Conservation (phyloP, 345 rosid species). For the Acer campestre region DNA sequence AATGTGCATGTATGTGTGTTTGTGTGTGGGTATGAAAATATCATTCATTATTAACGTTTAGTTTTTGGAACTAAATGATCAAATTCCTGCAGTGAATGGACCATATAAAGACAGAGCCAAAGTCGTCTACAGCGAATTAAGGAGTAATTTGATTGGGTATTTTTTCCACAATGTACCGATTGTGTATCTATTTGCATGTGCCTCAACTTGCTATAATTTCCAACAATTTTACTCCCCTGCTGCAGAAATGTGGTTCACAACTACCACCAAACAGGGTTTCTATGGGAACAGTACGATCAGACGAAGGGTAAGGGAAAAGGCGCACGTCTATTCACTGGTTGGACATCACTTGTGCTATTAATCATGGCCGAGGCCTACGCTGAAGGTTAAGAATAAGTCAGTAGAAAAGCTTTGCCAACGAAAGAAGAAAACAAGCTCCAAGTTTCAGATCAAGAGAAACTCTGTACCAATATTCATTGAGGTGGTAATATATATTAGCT, state of each 20-base stretch:
- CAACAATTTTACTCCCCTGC: constrained; percentile 13
- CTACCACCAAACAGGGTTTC: constrained; percentile 71
- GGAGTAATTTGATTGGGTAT: constrained; percentile 77
- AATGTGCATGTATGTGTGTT: not conserved
- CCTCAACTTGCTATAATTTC: not conserved
- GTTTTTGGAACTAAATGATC: not conserved
- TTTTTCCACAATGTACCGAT: not conserved
- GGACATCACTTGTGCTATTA: constrained; percentile 77
- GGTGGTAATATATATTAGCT: not conserved
- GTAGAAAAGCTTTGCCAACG: not conserved
- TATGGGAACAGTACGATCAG: constrained; percentile 96
- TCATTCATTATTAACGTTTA: not conserved
- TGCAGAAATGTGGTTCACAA: constrained; percentile 78
- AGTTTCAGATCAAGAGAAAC: not conserved
- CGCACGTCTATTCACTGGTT: constrained; percentile 76
- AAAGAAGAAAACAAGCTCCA: not conserved
- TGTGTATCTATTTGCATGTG: not conserved
- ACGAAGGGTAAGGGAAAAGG: constrained; percentile 75
- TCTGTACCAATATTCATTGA: constrained; percentile 1
- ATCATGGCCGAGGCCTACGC: constrained; percentile 73
- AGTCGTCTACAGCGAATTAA: constrained; percentile 59
- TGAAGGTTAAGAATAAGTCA: constrained; percentile 19
- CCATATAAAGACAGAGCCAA: constrained; percentile 67
- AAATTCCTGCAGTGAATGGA: constrained; percentile 61
- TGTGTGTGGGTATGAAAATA: not conserved